Conservation (phyloP, 345 rosid genomes). For the Camelina sativa region DNA sequence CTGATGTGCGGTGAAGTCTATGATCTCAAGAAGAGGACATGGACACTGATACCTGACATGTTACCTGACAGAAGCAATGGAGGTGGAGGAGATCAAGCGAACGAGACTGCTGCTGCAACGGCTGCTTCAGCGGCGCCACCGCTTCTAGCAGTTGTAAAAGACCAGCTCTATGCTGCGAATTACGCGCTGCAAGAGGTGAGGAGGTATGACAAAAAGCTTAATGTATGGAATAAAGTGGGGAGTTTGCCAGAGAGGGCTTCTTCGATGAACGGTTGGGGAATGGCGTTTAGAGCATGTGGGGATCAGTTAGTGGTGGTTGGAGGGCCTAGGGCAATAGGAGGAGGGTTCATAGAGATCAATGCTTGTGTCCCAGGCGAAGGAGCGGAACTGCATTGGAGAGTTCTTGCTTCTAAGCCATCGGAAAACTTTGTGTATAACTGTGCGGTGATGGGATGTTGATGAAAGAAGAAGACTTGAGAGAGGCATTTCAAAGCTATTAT, state of each 20-base stretch:
- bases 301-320: constrained; percentile 67
- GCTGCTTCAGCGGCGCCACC: constrained; percentile 73
- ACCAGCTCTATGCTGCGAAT: constrained; percentile 75
- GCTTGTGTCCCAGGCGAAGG: constrained; percentile 73
- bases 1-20: constrained; percentile 68
- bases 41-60: constrained; percentile 72
- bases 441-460: constrained; percentile 89
- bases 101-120: constrained; percentile 4
- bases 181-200: constrained; percentile 53
- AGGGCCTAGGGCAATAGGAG: constrained; percentile 58
- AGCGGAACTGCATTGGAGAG: constrained; percentile 52
- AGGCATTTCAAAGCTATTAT: constrained; percentile 38
- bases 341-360: constrained; percentile 63
- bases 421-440: constrained; percentile 79
- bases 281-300: constrained; percentile 86
- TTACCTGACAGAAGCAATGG: constrained; percentile 50
- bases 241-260: constrained; percentile 58
- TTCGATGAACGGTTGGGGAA: constrained; percentile 85
- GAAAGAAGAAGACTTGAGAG: constrained; percentile 22
- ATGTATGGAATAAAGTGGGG: constrained; percentile 63
- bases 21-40: constrained; percentile 58
- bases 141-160: constrained; percentile 69
- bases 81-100: constrained; percentile 25
- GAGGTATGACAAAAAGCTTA: constrained; percentile 63
- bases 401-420: constrained; percentile 60